Evolutionary conservation across 2,329 filamentous ascomycete genomes (phyloP).

Genomic region (Aspergillus neoniger): DNA sequence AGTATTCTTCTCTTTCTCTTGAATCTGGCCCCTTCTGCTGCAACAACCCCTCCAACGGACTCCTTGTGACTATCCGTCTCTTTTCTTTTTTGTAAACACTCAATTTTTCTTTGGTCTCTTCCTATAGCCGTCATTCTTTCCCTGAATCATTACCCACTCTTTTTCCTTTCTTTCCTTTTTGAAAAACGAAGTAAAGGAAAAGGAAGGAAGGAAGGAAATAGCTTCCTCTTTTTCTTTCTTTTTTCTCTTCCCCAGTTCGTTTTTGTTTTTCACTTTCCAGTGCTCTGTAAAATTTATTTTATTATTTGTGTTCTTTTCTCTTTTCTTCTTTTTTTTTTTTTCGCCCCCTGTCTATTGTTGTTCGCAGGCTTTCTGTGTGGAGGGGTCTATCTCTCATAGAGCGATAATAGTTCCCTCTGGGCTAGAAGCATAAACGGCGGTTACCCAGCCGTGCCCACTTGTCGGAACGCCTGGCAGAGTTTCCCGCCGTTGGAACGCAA

Average conservation of each 20-base stretch:
- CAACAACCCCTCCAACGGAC: background rate
- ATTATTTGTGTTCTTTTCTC: slow-evolving; percentile 12
- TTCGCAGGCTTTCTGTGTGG: background rate
- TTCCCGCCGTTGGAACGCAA: slow-evolving; percentile 14
- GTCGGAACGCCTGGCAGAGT: background rate
- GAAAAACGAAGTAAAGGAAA: no score
- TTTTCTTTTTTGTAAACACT: background rate
- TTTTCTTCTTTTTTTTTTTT: background rate
- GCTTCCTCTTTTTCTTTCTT: no score
- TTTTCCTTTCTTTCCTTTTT: background rate
- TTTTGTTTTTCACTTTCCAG: background rate
- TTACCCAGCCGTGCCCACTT: slow-evolving; percentile 2
- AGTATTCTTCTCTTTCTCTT: background rate
- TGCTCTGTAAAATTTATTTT: background rate
- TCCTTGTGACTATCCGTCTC: no score
- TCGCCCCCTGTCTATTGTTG: background rate
- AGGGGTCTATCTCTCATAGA: slow-evolving; percentile 4
- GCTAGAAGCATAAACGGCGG: slow-evolving; percentile 2
- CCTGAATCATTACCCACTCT: background rate
- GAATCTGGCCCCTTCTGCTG: background rate
- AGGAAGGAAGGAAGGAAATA: no score
- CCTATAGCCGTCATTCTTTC: background rate
- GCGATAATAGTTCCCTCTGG: slow-evolving; percentile 1
- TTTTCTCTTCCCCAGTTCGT: background rate
- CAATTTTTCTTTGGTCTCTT: background rate